phyloP scores from a whole-genome alignment of 495 filamentous ascomycete species.

The Chaetomidium leptoderma region DNA sequence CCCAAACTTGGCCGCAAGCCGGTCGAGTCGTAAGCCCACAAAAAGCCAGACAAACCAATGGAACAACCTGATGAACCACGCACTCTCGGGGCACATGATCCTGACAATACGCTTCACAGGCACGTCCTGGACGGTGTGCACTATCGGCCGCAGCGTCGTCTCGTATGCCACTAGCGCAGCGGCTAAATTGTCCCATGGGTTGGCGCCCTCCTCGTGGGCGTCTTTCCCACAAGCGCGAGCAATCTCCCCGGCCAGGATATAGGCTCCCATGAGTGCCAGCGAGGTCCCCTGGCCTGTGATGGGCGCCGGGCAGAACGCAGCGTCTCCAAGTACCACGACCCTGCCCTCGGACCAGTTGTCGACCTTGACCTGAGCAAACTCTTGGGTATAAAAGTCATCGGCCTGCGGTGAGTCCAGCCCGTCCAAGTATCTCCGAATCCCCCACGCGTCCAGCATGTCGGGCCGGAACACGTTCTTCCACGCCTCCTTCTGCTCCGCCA shows the following conservation, averaged over 20 bases:
- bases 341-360: constrained; percentile 42
- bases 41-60: constrained; percentile 8
- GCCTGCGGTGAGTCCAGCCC: constrained; percentile 32
- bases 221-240: constrained; percentile 23
- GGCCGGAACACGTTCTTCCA: constrained; percentile 39
- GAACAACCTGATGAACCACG: constrained; percentile 9
- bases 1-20: constrained; percentile 1
- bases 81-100: constrained; percentile 10
- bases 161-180: constrained; percentile 24
- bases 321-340: constrained; percentile 53
- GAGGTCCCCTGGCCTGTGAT: constrained; percentile 47
- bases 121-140: constrained; percentile 13
- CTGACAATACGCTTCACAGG: neutral
- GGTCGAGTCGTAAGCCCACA: constrained; percentile 9
- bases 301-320: constrained; percentile 48
- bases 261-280: constrained; percentile 44
- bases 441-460: constrained; percentile 45
- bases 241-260: constrained; percentile 53
- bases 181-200: constrained; percentile 12
- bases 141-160: constrained; percentile 19
- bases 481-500: constrained; percentile 36
- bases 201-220: neutral
- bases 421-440: constrained; percentile 38
- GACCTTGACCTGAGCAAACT: constrained; percentile 40
- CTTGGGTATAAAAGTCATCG: constrained; percentile 49